A percentile compares a stretch with the other conserved stretches of the same genome.
phyloP scores from a whole-genome alignment of 305 asterid genomes.

The Fraxinus albicans region DNA sequence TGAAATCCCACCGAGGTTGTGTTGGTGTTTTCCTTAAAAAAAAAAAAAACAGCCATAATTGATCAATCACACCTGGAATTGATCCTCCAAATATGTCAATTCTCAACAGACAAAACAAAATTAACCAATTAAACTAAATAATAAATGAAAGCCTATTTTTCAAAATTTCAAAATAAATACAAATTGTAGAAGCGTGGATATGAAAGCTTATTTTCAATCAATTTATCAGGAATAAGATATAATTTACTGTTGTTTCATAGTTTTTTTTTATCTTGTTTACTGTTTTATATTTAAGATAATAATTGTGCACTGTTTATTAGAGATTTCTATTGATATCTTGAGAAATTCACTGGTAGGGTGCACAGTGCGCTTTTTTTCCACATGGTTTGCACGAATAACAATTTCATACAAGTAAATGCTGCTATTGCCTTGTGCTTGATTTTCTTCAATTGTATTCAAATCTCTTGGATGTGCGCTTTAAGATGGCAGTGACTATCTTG shows the following conservation, averaged over 20 bases:
- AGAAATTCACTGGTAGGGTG: background rate
- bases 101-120: background rate
- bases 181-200: background rate
- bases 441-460: background rate
- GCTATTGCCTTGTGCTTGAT: background rate
- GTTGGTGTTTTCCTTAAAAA: background rate
- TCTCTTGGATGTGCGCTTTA: background rate
- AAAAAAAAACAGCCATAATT: background rate
- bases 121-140: background rate
- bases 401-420: background rate
- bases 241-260: background rate
- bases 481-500: background rate
- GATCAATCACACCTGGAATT: background rate
- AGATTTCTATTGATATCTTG: background rate
- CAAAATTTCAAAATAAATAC: background rate
- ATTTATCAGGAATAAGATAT: background rate
- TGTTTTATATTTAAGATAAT: no score
- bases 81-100: background rate
- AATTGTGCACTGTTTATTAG: background rate
- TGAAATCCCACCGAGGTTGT: background rate
- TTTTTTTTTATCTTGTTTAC: background rate
- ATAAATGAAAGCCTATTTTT: background rate
- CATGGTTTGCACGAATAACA: background rate
- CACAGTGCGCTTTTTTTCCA: background rate
- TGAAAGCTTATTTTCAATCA: background rate